Evolutionary conservation across 2,329 filamentous ascomycete genomes (phyloP), one percentile per base, ranked within the genome.

Genomic region (Raffaelea albimanens): DNA sequence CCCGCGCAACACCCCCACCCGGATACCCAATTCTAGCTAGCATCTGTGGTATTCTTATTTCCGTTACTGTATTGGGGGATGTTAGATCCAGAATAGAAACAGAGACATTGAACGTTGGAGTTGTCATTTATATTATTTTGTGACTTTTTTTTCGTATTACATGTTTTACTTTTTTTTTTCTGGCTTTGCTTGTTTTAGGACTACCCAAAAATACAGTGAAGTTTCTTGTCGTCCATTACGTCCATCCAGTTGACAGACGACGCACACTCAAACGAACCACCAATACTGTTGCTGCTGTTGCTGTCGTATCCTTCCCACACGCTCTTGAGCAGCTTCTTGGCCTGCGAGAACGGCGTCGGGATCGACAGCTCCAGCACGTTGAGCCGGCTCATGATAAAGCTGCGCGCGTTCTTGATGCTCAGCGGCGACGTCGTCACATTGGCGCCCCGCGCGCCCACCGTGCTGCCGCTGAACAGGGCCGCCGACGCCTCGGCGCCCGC

Each of bases 281-380:
- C n/a, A n/a, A n/a, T n/a, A n/a, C n/a, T n/a, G n/a, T n/a, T n/a
- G n/a, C n/a, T n/a, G n/a, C n/a, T n/a, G n/a, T 66, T 64, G 5
- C 45, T 50, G 23, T 67, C 64, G 18, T 67, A 67, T 0, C 61
- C 62, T 1, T 58, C 57, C 65, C 65, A 67, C 4, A 67, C 59
- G 0, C 63, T 58, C 19, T 57, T 61, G 9, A 67, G 60, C 4
- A 67, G 55, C n/a, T 63, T 55, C 49, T 61, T 63, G 2, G 65
- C 65, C 23, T 67, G 60, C 1, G 58, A 49, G 1, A 67, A 61
- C 1, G 65, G 65, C 11, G 65, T 63, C 8, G 63, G 65, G 4
- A 67, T 46, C 8, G 36, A 3, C 9, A 8, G 10, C 36, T 39
- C 36, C n/a, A 39, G 36, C 9, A 20, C n/a, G 36, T 39, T 19